Evolutionary conservation across 164 flowering plant genomes (phyloP).

Genomic region (Santalum album): DNA sequence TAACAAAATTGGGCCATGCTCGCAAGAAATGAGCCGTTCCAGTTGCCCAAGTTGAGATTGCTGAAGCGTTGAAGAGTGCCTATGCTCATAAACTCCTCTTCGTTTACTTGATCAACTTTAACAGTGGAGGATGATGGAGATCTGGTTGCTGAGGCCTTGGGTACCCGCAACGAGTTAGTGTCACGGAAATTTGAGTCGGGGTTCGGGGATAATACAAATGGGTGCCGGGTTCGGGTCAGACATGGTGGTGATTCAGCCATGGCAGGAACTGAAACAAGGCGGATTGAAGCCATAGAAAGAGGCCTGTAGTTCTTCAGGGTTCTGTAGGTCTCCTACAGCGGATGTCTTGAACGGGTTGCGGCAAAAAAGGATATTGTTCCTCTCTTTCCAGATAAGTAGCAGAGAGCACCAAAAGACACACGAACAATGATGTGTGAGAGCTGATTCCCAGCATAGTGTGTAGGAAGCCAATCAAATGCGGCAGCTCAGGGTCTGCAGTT

Average conservation of each 20-base stretch:
- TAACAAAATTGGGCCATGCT: conserved; percentile 11
- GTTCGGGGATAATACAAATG: conserved; percentile 6
- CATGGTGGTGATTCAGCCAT: not conserved
- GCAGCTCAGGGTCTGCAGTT: too few relatives aligned
- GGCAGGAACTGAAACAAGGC: conserved; percentile 17
- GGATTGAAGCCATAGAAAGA: conserved; percentile 29
- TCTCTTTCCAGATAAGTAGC: too few relatives aligned
- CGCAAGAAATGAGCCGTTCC: conserved; percentile 70
- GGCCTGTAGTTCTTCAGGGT: too few relatives aligned
- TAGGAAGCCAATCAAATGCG: too few relatives aligned
- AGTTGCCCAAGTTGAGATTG: conserved; percentile 57
- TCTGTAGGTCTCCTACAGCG: too few relatives aligned
- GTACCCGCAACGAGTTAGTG: not conserved
- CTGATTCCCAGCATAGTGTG: too few relatives aligned
- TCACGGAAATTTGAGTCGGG: conserved; percentile 4
- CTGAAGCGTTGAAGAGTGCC: conserved; percentile 53
- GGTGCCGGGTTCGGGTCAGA: not conserved
- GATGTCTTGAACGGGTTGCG: too few relatives aligned
- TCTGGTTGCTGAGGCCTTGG: conserved; percentile 12
- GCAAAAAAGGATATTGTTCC: too few relatives aligned
- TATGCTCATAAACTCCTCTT: conserved; percentile 35
- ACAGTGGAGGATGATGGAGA: conserved; percentile 13
- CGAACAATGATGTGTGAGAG: too few relatives aligned
- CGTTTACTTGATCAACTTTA: conserved; percentile 7
- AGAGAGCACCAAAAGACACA: too few relatives aligned